A percentile compares a stretch with the other conserved stretches of the same genome.
Evolutionary conservation across 495 filamentous ascomycete genomes (phyloP).

Genomic region (Durotheca rogersii): DNA sequence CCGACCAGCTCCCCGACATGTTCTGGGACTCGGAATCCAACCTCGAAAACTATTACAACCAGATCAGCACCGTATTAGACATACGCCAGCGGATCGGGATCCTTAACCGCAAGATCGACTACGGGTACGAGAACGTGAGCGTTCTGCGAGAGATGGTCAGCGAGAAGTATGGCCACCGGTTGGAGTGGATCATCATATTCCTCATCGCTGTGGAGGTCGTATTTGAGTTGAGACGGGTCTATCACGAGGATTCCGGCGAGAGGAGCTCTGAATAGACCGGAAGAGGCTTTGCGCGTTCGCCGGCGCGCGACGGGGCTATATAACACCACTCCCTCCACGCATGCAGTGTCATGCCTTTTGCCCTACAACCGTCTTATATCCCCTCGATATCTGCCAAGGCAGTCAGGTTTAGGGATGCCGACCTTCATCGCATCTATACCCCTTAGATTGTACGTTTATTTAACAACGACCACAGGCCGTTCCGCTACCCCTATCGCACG

Average conservation of each 20-base stretch:
- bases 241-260: constrained; percentile 40
- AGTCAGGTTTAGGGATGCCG: no score
- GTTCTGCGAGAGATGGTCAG: constrained; percentile 86
- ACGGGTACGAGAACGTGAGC: constrained; percentile 90
- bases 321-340: not conserved
- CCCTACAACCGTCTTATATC: no score
- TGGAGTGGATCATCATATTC: constrained; percentile 98
- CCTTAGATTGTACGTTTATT: no score
- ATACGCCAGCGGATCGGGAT: constrained; percentile 89
- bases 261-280: not conserved
- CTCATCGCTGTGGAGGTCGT: constrained; percentile 89
- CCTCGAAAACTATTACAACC: constrained; percentile 87
- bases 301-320: no score
- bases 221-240: constrained; percentile 56
- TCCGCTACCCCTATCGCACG: no score
- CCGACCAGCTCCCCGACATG: constrained; percentile 89
- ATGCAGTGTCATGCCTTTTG: no score
- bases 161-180: constrained; percentile 78
- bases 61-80: constrained; percentile 86
- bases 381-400: no score
- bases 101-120: constrained; percentile 96
- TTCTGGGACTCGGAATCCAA: constrained; percentile 95
- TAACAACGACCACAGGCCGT: no score
- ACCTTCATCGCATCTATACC: no score
- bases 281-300: not conserved